Conservation (phyloP, 2,329 filamentous ascomycete species). For the Penicillium verrucosum region DNA sequence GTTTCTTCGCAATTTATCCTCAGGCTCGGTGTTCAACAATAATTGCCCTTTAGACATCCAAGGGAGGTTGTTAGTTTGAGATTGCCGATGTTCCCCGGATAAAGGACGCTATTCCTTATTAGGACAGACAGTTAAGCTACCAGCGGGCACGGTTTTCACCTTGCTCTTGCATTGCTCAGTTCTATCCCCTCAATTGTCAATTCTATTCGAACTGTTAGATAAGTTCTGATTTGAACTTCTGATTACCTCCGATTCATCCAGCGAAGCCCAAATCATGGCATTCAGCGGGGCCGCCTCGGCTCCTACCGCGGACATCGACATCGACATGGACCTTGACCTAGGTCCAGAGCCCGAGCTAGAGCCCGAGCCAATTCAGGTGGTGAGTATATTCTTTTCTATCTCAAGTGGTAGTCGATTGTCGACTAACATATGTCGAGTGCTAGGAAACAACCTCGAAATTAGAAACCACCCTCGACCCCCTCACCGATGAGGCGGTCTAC, state of each 20-base stretch:
- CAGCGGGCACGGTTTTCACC: constrained; percentile 7
- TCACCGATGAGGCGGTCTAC: constrained; percentile 35
- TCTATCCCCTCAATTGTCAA: background rate
- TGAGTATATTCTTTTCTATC: constrained; percentile 20
- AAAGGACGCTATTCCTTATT: constrained; percentile 9
- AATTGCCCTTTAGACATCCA: background rate
- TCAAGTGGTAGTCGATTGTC: background rate
- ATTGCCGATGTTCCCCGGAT: background rate
- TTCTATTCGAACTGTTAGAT: background rate
- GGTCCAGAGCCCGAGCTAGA: constrained; percentile 46
- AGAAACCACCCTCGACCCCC: constrained; percentile 27
- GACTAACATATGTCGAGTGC: constrained; percentile 5
- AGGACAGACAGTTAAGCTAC: constrained; percentile 4
- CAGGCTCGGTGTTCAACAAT: background rate
- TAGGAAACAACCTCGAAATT: constrained; percentile 25
- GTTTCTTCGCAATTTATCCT: background rate
- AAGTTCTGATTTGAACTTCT: background rate
- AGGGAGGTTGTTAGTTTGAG: background rate
- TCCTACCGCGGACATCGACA: constrained; percentile 56
- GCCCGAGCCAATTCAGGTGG: constrained; percentile 33
- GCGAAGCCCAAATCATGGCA: constrained; percentile 5
- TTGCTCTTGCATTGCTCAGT: background rate
- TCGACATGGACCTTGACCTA: constrained; percentile 67
- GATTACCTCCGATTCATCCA: background rate
- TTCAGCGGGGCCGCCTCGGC: constrained; percentile 6